A percentile compares a stretch with the other conserved stretches of the same genome.
These are phyloP conservation scores for Parasarocladium wereldwijsianum DNA, from an alignment of 2,329 filamentous ascomycete species.

Conservation along the genomic window DNA sequence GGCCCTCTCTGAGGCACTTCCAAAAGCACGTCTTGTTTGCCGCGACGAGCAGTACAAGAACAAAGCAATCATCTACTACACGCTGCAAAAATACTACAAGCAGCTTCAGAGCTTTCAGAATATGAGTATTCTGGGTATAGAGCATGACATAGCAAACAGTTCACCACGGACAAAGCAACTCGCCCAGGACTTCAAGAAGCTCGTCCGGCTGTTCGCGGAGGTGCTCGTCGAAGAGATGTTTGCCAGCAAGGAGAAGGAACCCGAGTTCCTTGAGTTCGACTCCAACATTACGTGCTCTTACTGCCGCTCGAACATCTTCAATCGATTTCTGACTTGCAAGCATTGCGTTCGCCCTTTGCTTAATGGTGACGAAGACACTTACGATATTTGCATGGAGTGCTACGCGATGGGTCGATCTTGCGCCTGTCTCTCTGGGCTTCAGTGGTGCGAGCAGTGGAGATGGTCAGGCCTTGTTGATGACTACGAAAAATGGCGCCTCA, in stretches of 20 bases:
- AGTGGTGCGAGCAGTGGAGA: constrained; percentile 86
- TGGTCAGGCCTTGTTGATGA: constrained; percentile 66
- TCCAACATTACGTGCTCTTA: constrained; percentile 92
- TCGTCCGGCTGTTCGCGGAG: constrained; percentile 65
- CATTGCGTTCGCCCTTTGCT: constrained; percentile 56
- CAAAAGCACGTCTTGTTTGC: constrained; percentile 79
- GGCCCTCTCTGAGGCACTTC: constrained; percentile 74
- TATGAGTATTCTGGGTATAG: constrained; percentile 31
- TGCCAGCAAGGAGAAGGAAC: constrained; percentile 50
- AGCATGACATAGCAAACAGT: constrained; percentile 26
- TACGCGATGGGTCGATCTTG: constrained; percentile 96
- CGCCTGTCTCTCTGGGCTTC: constrained; percentile 67
- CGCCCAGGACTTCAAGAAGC: constrained; percentile 65
- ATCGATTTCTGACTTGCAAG: constrained; percentile 86
- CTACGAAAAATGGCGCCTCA: constrained; percentile 70
- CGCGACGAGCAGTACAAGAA: constrained; percentile 98
- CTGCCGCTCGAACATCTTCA: constrained; percentile 93
- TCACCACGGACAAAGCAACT: constrained; percentile 47
- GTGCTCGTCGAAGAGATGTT: constrained; percentile 83
- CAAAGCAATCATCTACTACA: constrained; percentile 87
- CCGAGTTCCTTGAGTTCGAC: constrained; percentile 71
- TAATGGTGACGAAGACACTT: constrained; percentile 64
- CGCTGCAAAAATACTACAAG: constrained; percentile 63
- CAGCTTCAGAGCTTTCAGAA: constrained; percentile 41
- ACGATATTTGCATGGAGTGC: constrained; percentile 96